Conservation (phyloP, 2,329 filamentous ascomycete species). For the Colletotrichum sidae region DNA sequence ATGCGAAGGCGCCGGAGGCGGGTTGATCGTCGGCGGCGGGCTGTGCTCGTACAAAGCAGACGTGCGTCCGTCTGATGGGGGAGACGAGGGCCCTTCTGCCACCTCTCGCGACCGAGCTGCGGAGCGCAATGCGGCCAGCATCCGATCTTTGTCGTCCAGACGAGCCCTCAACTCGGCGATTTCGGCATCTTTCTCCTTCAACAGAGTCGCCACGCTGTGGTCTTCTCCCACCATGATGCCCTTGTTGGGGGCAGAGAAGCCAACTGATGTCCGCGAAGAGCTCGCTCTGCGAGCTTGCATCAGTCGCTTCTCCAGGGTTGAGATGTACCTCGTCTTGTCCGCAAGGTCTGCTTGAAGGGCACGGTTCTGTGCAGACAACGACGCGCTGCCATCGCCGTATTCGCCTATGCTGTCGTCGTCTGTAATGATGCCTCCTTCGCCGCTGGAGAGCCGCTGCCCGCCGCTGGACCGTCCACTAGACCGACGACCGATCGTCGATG, state of each 20-base stretch:
- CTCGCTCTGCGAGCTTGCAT: slow-evolving; percentile 91
- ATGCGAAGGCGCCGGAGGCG: slow-evolving; percentile 32
- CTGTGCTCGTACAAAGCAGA: slow-evolving; percentile 42
- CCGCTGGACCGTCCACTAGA: slow-evolving; percentile 62
- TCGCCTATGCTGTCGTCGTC: slow-evolving; percentile 82
- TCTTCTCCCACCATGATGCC: slow-evolving; percentile 81
- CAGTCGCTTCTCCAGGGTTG: slow-evolving; percentile 90
- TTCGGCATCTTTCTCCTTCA: slow-evolving; percentile 92
- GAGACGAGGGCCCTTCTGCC: slow-evolving; percentile 64
- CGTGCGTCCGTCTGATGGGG: slow-evolving; percentile 38
- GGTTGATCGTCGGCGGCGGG: slow-evolving; percentile 33
- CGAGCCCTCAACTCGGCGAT: slow-evolving; percentile 91
- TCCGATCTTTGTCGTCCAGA: slow-evolving; percentile 94
- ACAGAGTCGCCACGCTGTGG: slow-evolving; percentile 75
- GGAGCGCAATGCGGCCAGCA: slow-evolving; percentile 87
- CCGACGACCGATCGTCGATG: slow-evolving; percentile 68
- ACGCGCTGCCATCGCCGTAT: slow-evolving; percentile 87
- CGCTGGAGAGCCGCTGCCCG: slow-evolving; percentile 57
- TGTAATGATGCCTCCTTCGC: slow-evolving; percentile 56
- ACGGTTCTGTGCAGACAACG: slow-evolving; percentile 84
- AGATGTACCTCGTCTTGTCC: slow-evolving; percentile 98
- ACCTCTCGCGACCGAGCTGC: slow-evolving; percentile 88
- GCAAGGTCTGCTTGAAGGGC: slow-evolving; percentile 93
- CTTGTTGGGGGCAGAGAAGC: slow-evolving; percentile 71
- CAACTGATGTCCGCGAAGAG: slow-evolving; percentile 86